phyloP scores from a whole-genome alignment of 2,329 filamentous ascomycete species.

The Penicillium janthinellum region DNA sequence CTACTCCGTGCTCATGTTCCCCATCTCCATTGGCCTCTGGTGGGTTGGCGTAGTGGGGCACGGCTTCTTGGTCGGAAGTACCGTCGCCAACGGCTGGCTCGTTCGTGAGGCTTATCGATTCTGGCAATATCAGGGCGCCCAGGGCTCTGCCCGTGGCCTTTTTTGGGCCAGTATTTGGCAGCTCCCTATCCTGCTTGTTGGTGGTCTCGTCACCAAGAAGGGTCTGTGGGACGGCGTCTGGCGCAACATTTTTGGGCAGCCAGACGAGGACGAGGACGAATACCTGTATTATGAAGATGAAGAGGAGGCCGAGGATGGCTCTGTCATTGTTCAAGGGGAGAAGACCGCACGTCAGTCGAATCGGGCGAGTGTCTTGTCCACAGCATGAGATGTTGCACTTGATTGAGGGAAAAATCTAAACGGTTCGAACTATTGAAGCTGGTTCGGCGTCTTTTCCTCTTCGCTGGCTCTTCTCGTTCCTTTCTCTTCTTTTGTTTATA shows the following conservation, averaged over 20 bases:
- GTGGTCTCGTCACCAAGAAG: slow-evolving; percentile 91
- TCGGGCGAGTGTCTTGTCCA: slow-evolving; percentile 18
- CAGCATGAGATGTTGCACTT: slow-evolving; percentile 13
- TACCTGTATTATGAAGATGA: slow-evolving; percentile 62
- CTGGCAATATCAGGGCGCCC: slow-evolving; percentile 74
- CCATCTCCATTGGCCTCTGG: slow-evolving; percentile 79
- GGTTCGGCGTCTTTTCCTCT: background rate
- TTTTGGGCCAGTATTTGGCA: slow-evolving; percentile 99
- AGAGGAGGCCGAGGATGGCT: slow-evolving; percentile 29
- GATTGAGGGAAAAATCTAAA: background rate
- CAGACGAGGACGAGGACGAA: slow-evolving; percentile 57
- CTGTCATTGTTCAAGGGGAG: background rate
- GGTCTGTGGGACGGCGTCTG: slow-evolving; percentile 86
- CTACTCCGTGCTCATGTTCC: slow-evolving; percentile 83
- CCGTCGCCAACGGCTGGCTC: slow-evolving; percentile 84
- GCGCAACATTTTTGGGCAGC: slow-evolving; percentile 64
- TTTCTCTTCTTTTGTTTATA: slow-evolving; percentile 19
- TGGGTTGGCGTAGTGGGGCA: slow-evolving; percentile 80
- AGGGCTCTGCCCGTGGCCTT: slow-evolving; percentile 76
- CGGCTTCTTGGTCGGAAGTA: slow-evolving; percentile 78
- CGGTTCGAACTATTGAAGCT: background rate
- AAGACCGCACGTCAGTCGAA: slow-evolving; percentile 3
- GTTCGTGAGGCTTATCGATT: slow-evolving; percentile 76
- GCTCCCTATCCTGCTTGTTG: slow-evolving; percentile 81
- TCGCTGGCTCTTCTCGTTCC: background rate